phyloP scores from a whole-genome alignment of 164 flowering plant genomes.

The Chimonanthus praecox region DNA sequence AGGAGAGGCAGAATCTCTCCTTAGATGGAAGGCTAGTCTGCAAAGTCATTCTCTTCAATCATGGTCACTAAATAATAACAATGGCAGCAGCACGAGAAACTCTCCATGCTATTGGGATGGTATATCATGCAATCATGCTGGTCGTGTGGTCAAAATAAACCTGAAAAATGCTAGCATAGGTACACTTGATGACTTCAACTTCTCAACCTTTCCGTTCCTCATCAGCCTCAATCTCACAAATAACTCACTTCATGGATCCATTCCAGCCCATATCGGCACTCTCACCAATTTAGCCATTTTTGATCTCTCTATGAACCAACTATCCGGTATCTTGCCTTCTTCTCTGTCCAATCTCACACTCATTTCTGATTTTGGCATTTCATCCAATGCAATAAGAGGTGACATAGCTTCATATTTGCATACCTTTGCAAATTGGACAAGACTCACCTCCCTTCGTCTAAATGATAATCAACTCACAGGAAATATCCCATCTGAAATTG shows the following conservation, averaged over 20 bases:
- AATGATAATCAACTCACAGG: conserved; percentile 15
- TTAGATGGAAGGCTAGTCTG: conserved; percentile 11
- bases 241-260: conserved; percentile 3
- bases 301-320: background rate
- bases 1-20: conserved; percentile 1
- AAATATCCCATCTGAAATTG: conserved; percentile 21
- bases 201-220: background rate
- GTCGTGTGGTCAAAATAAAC: background rate
- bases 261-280: conserved; percentile 4
- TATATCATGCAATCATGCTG: background rate
- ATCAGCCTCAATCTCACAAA: conserved; percentile 1
- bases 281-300: conserved; percentile 2
- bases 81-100: background rate
- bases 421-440: conserved; percentile 14
- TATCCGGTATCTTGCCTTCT: conserved; percentile 19
- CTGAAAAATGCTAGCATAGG: background rate
- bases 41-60: conserved; percentile 3
- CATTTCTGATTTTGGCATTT: conserved; percentile 16
- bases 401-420: conserved; percentile 13
- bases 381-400: conserved; percentile 15
- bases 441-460: conserved; percentile 7
- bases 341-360: conserved; percentile 24
- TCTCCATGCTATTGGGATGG: conserved; percentile 4
- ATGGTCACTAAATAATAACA: background rate
- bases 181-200: conserved; percentile 1